A percentile compares a stretch with the other conserved stretches of the same genome.
Conservation (phyloP, 768 basidiomycete species). For the Amanita phalloides region DNA sequence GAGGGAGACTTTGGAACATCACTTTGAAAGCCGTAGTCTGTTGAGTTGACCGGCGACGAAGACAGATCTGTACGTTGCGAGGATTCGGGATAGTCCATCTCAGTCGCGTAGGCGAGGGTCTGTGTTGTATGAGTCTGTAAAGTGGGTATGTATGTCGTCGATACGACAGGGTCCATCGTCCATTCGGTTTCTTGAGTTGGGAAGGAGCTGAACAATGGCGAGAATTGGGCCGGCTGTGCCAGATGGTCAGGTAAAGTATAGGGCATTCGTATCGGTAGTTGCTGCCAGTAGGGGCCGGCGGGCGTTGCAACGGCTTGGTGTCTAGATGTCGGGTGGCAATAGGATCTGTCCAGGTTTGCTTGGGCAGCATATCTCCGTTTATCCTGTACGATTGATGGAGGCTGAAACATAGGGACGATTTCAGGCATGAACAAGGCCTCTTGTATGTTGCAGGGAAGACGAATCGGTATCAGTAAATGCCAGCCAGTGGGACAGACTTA, state of each 20-base stretch:
- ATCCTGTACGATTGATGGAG: neutral
- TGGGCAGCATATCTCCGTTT: conserved; percentile 1
- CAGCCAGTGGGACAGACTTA: neutral
- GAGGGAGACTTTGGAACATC: conserved; percentile 14
- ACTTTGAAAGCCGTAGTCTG: conserved; percentile 8
- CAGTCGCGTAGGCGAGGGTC: conserved; percentile 1
- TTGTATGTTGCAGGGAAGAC: neutral
- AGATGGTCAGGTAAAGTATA: neutral
- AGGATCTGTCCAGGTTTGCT: neutral
- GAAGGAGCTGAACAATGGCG: conserved; percentile 1
- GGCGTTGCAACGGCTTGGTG: neutral
- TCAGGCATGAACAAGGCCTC: conserved; percentile 2
- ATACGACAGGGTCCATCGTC: neutral
- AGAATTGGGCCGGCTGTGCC: neutral
- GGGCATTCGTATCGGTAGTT: neutral
- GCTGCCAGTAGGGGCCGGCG: conserved; percentile 2
- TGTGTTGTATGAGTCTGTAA: neutral
- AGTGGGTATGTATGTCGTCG: neutral
- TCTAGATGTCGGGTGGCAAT: neutral
- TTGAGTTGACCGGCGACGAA: conserved; percentile 5
- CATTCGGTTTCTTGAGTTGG: neutral
- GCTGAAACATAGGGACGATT: neutral
- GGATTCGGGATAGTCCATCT: conserved; percentile 12
- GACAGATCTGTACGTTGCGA: conserved; percentile 12
- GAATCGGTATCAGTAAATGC: neutral